These are phyloP conservation scores for Beauveria pseudobassiana DNA, from an alignment of 2,329 filamentous ascomycete species.

Conservation along the genomic window DNA sequence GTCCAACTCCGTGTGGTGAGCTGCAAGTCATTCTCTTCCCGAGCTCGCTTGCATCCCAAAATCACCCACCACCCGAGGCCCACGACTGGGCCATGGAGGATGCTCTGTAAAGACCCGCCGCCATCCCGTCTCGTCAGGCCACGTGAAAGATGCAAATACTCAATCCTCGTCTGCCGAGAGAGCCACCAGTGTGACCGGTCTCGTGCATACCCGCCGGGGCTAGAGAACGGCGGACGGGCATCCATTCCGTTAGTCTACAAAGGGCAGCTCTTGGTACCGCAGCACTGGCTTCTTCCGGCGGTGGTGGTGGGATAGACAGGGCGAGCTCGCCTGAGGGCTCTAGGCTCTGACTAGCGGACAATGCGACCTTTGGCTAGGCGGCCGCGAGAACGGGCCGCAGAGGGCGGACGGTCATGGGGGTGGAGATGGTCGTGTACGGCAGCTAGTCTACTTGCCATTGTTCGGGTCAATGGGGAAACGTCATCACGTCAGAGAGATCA, in stretches of 20 bases:
- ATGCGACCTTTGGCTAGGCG: conserved; percentile 10
- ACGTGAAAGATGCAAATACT: background rate
- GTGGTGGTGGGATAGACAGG: background rate
- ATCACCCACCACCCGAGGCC: background rate
- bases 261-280: background rate
- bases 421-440: conserved; percentile 5
- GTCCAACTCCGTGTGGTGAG: background rate
- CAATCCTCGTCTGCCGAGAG: background rate
- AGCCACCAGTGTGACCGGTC: conserved; percentile 1
- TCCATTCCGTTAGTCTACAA: background rate
- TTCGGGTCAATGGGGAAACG: background rate
- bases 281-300: background rate
- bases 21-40: background rate
- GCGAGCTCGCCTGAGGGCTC: background rate
- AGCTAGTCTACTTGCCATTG: background rate
- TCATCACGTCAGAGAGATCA: too few relatives aligned
- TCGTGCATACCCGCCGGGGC: conserved; percentile 13
- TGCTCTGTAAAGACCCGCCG: background rate
- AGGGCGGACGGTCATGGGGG: conserved; percentile 12
- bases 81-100: background rate
- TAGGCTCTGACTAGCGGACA: background rate
- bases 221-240: background rate
- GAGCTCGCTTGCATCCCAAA: background rate
- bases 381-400: conserved; percentile 22
- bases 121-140: background rate